Conservation (phyloP, 352 stramenopile genomes). For the Pythium insidiosum region DNA sequence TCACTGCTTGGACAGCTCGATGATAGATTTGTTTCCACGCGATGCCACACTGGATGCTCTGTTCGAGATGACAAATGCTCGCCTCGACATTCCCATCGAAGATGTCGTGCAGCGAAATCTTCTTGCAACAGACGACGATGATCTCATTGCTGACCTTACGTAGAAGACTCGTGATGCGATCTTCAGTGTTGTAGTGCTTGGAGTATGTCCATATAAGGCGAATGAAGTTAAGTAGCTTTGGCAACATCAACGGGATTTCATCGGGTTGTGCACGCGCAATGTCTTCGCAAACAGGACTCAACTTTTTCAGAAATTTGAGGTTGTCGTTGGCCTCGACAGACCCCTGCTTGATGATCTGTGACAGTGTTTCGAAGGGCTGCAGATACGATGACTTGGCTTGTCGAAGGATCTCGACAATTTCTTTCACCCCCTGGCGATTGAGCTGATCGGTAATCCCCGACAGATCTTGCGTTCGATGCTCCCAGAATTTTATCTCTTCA, state of each 20-base stretch:
- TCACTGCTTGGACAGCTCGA: conserved; percentile 49
- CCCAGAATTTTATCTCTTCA: conserved; percentile 96
- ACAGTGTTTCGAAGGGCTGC: conserved; percentile 88
- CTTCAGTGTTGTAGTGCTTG: conserved; percentile 92
- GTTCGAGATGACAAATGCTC: conserved; percentile 84
- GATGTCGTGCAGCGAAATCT: conserved; percentile 86
- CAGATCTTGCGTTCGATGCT: conserved; percentile 87
- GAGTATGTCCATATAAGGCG: conserved; percentile 93
- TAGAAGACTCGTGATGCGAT: conserved; percentile 88
- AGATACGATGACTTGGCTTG: conserved; percentile 92
- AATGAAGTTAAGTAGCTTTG: conserved; percentile 90
- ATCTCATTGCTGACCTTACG: conserved; percentile 95
- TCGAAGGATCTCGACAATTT: conserved; percentile 82
- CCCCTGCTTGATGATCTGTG: conserved; percentile 89
- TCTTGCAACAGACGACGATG: conserved; percentile 85
- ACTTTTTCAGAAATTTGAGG: conserved; percentile 90
- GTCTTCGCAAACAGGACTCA: conserved; percentile 87
- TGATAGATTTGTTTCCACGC: conserved; percentile 90
- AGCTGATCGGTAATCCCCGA: conserved; percentile 92
- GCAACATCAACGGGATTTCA: conserved; percentile 88
- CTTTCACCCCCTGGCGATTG: conserved; percentile 84
- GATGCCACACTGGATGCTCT: conserved; percentile 90
- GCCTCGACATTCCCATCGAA: conserved; percentile 91
- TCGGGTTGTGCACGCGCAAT: conserved; percentile 76
- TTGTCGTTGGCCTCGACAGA: conserved; percentile 93